Percentiles rank a stretch among this genome's conserved stretches.
These are phyloP conservation scores for Spathaspora passalidarum DNA, from an alignment of 805 yeast species.

Conservation along the genomic window DNA sequence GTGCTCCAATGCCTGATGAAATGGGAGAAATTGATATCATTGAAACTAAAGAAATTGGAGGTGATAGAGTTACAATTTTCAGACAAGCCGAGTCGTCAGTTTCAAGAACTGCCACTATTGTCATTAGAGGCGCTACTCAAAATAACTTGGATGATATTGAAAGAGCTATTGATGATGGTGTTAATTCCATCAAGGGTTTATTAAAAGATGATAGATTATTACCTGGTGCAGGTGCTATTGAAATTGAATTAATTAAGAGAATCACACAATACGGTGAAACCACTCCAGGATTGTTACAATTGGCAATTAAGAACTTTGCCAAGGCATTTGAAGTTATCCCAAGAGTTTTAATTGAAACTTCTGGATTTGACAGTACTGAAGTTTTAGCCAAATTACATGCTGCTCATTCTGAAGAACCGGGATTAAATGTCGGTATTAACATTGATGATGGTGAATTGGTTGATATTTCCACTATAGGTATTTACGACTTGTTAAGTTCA, in stretches of 20 bases:
- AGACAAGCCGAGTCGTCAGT: slow-evolving; percentile 69
- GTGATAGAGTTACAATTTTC: slow-evolving; percentile 93
- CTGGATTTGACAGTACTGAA: slow-evolving; percentile 89
- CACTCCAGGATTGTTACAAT: slow-evolving; percentile 89
- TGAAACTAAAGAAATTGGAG: slow-evolving; percentile 93
- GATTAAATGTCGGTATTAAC: slow-evolving; percentile 64
- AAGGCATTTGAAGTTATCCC: slow-evolving; percentile 94
- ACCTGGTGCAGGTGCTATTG: slow-evolving; percentile 97
- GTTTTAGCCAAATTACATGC: slow-evolving; percentile 87
- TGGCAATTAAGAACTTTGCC: slow-evolving; percentile 92
- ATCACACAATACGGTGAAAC: slow-evolving; percentile 84
- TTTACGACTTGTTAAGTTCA: slow-evolving; percentile 75
- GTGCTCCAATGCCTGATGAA: slow-evolving; percentile 94
- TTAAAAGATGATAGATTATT: slow-evolving; percentile 74
- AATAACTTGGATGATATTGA: slow-evolving; percentile 91
- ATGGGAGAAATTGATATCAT: slow-evolving; percentile 85
- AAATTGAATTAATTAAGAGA: slow-evolving; percentile 78
- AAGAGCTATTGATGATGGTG: slow-evolving; percentile 97
- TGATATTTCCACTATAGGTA: slow-evolving; percentile 66
- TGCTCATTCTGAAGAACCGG: slow-evolving; percentile 61
- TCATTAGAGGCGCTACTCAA: slow-evolving; percentile 94
- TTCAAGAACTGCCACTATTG: slow-evolving; percentile 79
- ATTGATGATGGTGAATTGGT: slow-evolving; percentile 67
- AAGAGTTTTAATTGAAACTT: slow-evolving; percentile 87
- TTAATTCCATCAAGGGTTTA: slow-evolving; percentile 84